Conservation (phyloP, 805 yeast species). For the Wickerhamomyces mucosus region DNA sequence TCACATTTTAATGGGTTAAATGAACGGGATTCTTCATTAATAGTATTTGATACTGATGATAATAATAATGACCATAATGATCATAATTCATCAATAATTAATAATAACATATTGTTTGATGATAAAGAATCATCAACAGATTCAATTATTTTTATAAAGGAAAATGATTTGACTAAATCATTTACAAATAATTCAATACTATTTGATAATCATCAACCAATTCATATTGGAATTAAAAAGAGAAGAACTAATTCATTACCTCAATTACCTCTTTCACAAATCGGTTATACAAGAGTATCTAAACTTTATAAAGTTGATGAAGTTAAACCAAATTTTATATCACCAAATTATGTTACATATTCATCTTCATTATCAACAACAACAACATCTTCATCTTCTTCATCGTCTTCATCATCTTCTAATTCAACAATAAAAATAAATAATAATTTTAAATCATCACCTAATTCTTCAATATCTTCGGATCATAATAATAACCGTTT, state of each 20-base stretch:
- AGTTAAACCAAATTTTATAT: conserved; percentile 25
- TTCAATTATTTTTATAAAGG: background rate
- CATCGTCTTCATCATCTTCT: conserved; percentile 5
- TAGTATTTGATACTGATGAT: background rate
- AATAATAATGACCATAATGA: conserved; percentile 1
- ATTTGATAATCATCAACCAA: conserved; percentile 2
- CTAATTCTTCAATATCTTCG: conserved; percentile 6
- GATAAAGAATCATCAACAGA: background rate
- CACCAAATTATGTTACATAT: conserved; percentile 3
- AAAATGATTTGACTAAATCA: background rate
- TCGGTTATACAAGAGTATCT: conserved; percentile 29
- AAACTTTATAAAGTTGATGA: conserved; percentile 32
- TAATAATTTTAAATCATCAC: background rate
- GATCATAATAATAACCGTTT: background rate
- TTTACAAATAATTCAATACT: conserved; percentile 1
- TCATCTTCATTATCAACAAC: background rate
- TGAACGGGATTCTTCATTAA: background rate
- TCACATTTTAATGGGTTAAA: background rate
- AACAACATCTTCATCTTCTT: conserved; percentile 1
- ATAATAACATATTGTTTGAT: too few species aligned
- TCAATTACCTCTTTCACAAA: conserved; percentile 39
- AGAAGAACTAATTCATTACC: conserved; percentile 46
- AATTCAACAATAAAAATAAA: too few species aligned
- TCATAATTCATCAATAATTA: too few species aligned
- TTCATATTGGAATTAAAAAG: conserved; percentile 27